These are phyloP conservation scores for Aspergillus sp. DNA, from an alignment of 2,329 filamentous ascomycete species.

Conservation along the genomic window DNA sequence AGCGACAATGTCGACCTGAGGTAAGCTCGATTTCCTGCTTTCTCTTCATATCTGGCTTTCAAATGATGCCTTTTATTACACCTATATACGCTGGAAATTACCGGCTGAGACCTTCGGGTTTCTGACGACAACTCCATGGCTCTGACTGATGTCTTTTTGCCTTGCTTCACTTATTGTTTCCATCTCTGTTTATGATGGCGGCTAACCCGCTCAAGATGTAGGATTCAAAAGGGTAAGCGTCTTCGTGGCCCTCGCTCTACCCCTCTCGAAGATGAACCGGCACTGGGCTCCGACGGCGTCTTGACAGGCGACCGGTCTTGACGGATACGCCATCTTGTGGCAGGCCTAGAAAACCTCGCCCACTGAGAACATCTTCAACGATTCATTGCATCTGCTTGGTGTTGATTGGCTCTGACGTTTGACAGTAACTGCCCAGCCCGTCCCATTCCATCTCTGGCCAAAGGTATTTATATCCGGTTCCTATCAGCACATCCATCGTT, in stretches of 20 bases:
- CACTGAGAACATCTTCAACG: conserved; percentile 56
- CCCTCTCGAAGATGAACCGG: conserved; percentile 44
- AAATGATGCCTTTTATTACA: conserved; percentile 49
- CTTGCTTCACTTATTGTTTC: too few species aligned
- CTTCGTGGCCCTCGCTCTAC: conserved; percentile 1
- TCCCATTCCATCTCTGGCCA: too few species aligned
- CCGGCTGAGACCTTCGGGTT: conserved; percentile 66
- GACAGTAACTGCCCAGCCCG: too few species aligned
- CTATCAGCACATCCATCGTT: conserved; percentile 1
- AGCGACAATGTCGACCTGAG: conserved; percentile 4
- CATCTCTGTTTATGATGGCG: background rate
- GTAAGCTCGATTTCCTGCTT: conserved; percentile 20
- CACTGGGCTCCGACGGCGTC: conserved; percentile 88
- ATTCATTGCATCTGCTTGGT: conserved; percentile 11
- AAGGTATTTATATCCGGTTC: conserved; percentile 10
- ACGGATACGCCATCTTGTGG: conserved; percentile 81
- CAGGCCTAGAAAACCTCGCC: conserved; percentile 99
- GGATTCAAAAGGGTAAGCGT: conserved; percentile 18
- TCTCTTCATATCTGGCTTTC: conserved; percentile 26
- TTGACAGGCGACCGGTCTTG: conserved; percentile 51
- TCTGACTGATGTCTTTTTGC: conserved; percentile 61
- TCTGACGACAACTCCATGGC: conserved; percentile 74
- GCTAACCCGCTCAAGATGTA: background rate
- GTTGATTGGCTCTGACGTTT: conserved; percentile 20
- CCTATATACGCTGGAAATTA: conserved; percentile 84